Evolutionary conservation across 495 filamentous ascomycete species (phyloP).

Genomic region (Sabuloglossum arenarium): DNA sequence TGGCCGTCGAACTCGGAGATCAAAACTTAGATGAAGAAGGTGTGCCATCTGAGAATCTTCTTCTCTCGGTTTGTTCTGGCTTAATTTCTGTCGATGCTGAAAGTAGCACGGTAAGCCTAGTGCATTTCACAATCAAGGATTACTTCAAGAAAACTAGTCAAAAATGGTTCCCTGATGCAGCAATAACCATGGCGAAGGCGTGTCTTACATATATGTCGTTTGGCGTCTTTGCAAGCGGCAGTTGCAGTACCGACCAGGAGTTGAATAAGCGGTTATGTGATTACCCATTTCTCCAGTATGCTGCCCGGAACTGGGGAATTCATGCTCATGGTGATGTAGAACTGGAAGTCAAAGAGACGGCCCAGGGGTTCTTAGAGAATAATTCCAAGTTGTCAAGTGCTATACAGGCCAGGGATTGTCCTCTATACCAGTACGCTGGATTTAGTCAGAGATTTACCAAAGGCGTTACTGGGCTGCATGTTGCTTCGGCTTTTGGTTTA

Average conservation of each 20-base stretch:
- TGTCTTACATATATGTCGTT: slow-evolving; percentile 27
- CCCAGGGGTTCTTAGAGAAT: background rate
- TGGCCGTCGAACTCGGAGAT: slow-evolving; percentile 24
- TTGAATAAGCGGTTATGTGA: slow-evolving; percentile 11
- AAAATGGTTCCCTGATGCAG: slow-evolving; percentile 18
- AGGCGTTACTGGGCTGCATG: slow-evolving; percentile 9
- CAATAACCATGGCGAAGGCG: slow-evolving; percentile 15
- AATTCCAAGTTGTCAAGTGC: background rate
- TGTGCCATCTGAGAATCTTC: slow-evolving; percentile 17
- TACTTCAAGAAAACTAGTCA: slow-evolving; percentile 24
- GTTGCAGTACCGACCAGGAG: slow-evolving; percentile 10
- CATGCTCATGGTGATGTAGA: slow-evolving; percentile 13
- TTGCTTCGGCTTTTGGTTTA: slow-evolving; percentile 12
- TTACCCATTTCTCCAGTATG: slow-evolving; percentile 22
- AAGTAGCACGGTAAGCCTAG: slow-evolving; percentile 26
- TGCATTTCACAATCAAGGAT: slow-evolving; percentile 33
- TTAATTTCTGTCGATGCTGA: slow-evolving; percentile 28
- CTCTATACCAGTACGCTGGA: slow-evolving; percentile 3
- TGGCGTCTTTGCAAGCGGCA: slow-evolving; percentile 10
- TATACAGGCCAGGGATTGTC: background rate
- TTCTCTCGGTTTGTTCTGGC: slow-evolving; percentile 29
- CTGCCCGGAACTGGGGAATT: slow-evolving; percentile 23
- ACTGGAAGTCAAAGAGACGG: background rate
- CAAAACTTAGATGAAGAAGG: slow-evolving; percentile 23
- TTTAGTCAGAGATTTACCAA: slow-evolving; percentile 5